A percentile compares a stretch with the other conserved stretches of the same genome.
These are phyloP conservation scores for Ceratobasidium sp. DNA, from an alignment of 1,284 basidiomycete species.

Conservation along the genomic window DNA sequence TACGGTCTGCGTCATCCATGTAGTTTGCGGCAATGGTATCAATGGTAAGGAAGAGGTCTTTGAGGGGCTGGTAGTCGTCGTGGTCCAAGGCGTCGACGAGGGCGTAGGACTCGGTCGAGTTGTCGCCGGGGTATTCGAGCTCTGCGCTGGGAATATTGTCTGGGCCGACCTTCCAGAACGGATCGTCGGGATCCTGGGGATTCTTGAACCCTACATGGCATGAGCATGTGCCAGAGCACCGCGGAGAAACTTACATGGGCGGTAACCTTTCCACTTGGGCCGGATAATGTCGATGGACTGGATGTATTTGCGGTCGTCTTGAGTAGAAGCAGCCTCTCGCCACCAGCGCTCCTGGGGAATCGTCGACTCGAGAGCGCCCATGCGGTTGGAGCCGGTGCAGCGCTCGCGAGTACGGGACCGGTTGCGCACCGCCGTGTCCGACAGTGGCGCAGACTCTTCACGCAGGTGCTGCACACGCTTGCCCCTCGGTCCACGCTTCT, in stretches of 20 bases:
- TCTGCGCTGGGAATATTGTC: slow-evolving; percentile 38
- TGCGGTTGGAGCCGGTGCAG: slow-evolving; percentile 17
- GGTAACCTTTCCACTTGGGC: slow-evolving; percentile 35
- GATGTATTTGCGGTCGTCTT: slow-evolving; percentile 15
- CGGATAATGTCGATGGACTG: slow-evolving; percentile 30
- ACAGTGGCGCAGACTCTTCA: slow-evolving; percentile 18
- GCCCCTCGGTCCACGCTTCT: slow-evolving; percentile 26
- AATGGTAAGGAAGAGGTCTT: slow-evolving; percentile 42
- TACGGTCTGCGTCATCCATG: slow-evolving; percentile 40
- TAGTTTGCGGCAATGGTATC: slow-evolving; percentile 41
- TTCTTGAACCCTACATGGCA: slow-evolving; percentile 39
- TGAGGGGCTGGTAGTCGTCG: slow-evolving; percentile 43
- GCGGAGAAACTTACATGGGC: slow-evolving; percentile 16
- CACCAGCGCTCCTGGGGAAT: slow-evolving; percentile 29
- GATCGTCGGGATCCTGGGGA: slow-evolving; percentile 40
- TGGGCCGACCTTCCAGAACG: slow-evolving; percentile 38
- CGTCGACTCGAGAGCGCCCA: slow-evolving; percentile 33
- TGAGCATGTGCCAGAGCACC: slow-evolving; percentile 1
- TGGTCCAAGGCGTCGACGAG: slow-evolving; percentile 38
- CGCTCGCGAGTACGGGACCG: slow-evolving; percentile 32
- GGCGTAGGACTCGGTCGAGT: slow-evolving; percentile 35
- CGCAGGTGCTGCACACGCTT: slow-evolving; percentile 31
- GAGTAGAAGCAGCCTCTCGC: slow-evolving; percentile 15
- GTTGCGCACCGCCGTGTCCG: slow-evolving; percentile 24
- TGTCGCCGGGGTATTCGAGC: slow-evolving; percentile 40